These are phyloP conservation scores for Leishmania aethiopica DNA, from an alignment of 208 protist genomes.

Conservation along the genomic window DNA sequence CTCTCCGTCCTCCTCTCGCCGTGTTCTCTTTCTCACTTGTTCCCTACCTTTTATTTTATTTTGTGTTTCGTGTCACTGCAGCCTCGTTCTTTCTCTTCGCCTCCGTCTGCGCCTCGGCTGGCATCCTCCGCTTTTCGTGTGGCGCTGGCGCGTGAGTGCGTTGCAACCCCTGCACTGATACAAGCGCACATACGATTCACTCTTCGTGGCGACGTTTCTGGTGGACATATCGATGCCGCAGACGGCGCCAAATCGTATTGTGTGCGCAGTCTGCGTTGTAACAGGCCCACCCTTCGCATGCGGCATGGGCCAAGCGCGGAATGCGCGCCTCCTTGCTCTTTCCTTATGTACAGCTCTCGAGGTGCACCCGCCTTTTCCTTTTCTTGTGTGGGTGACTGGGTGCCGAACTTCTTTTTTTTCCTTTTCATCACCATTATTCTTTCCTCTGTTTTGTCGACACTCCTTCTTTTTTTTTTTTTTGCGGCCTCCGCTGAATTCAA, in stretches of 20 bases:
- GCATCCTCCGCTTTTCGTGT: background rate
- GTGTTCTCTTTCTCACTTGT: background rate
- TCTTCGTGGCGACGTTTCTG: background rate
- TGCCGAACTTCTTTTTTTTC: background rate
- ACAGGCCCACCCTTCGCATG: background rate
- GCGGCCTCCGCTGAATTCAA: background rate
- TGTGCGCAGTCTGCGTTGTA: background rate
- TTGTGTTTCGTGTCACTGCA: background rate
- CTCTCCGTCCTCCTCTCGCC: background rate
- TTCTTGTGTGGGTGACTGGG: too few relatives aligned
- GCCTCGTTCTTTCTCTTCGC: background rate
- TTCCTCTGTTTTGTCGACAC: background rate
- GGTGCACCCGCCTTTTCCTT: background rate
- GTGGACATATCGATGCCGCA: background rate
- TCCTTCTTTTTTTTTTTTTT: background rate
- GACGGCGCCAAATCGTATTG: background rate
- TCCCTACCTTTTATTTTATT: background rate
- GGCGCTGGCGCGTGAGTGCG: background rate
- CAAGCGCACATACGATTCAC: background rate
- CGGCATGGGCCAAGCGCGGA: background rate
- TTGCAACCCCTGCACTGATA: background rate
- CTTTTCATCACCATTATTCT: background rate
- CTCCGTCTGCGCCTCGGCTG: background rate
- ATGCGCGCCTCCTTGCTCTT: background rate
- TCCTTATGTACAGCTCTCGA: background rate